A percentile compares a stretch with the other conserved stretches of the same genome.
Evolutionary conservation across 208 protist species (phyloP).

Genomic region (Vickermania spadyakhi): DNA sequence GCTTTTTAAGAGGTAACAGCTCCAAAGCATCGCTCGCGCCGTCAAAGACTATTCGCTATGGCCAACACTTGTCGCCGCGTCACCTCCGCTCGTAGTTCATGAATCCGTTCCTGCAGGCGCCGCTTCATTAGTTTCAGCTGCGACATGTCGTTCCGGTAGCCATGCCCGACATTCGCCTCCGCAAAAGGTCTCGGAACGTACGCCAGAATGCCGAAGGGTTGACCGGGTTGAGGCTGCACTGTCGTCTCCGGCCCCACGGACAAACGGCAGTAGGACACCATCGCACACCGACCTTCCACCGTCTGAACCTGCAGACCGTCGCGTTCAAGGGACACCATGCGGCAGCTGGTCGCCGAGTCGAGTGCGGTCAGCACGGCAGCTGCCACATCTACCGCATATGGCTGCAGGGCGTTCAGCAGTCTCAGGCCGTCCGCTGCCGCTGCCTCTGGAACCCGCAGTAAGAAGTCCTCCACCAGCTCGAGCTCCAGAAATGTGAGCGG

Average conservation of each 20-base stretch:
- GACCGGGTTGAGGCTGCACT: not conserved
- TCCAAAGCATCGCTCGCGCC: not conserved
- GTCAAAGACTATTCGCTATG: conserved; percentile 23
- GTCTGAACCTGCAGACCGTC: not conserved
- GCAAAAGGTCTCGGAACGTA: not conserved
- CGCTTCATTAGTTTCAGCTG: conserved; percentile 28
- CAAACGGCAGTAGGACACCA: not conserved
- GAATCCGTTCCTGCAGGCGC: conserved; percentile 32
- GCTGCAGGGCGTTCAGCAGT: not conserved
- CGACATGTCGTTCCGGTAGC: conserved; percentile 32
- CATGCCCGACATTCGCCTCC: not conserved
- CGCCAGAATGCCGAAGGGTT: not conserved
- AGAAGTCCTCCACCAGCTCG: not conserved
- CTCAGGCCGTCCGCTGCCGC: not conserved
- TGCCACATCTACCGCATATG: not conserved
- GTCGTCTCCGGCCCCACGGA: not conserved
- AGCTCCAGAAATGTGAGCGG: not conserved
- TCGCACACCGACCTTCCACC: not conserved
- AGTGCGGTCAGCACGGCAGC: not conserved
- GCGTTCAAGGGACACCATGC: not conserved
- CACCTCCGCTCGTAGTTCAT: conserved; percentile 42
- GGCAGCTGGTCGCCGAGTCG: not conserved
- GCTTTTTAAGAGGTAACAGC: too few species aligned
- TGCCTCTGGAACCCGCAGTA: not conserved
- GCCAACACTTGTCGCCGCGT: conserved; percentile 35